Percentiles rank a stretch among this genome's conserved stretches.
phyloP scores from a whole-genome alignment of 2,329 filamentous ascomycete genomes.

The Drechslerella dactyloides region DNA sequence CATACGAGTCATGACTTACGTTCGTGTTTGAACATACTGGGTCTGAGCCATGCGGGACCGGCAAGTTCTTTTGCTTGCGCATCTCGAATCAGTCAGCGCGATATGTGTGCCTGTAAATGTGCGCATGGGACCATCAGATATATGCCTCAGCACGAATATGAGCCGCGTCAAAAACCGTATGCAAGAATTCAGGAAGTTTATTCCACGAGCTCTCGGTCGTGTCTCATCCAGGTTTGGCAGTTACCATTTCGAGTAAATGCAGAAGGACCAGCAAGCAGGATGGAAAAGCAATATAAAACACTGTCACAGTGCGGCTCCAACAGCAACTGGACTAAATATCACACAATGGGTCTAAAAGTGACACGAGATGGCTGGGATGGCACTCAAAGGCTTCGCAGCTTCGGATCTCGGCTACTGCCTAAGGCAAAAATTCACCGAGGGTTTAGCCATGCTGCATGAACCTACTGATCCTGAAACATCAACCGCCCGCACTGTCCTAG shows the following conservation, averaged over 20 bases:
- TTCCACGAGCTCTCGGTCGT: no score
- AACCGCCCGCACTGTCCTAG: no score
- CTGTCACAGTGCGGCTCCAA: not conserved
- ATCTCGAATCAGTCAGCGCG: constrained; percentile 4
- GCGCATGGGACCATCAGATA: not conserved
- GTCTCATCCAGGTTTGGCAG: no score
- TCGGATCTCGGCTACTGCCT: constrained; percentile 41
- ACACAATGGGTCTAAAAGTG: not conserved
- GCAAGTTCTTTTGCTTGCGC: not conserved
- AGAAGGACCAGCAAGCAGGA: no score
- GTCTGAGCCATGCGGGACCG: not conserved
- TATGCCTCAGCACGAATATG: no score
- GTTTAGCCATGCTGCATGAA: no score
- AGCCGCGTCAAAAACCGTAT: no score
- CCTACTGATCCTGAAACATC: no score
- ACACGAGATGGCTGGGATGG: not conserved
- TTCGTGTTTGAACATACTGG: no score
- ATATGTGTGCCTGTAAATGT: not conserved
- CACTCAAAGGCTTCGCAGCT: constrained; percentile 19
- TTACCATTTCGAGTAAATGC: no score
- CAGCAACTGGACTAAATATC: constrained; percentile 9
- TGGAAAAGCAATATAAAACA: no score
- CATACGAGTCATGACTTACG: not conserved
- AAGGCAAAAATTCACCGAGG: not conserved
- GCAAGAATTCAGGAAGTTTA: no score